Conservation (phyloP, 2,329 filamentous ascomycete genomes). For the Harringtonia lauricola region DNA sequence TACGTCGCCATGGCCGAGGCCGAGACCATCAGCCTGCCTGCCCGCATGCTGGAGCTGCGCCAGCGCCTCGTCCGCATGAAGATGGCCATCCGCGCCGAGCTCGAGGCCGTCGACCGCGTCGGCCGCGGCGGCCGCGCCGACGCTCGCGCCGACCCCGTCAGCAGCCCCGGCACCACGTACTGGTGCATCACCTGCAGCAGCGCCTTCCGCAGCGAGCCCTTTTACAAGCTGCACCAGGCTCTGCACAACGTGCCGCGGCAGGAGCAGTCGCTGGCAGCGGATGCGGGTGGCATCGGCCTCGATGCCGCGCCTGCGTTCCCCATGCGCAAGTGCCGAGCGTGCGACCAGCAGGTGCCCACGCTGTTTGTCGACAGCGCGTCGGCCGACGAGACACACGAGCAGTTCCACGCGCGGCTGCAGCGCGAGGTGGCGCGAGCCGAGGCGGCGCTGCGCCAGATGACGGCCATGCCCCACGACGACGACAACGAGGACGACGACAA, state of each 20-base stretch:
- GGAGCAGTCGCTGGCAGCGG: not conserved
- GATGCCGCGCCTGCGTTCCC: not conserved
- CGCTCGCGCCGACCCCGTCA: too few species aligned
- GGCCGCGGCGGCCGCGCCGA: not conserved
- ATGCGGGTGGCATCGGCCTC: too few species aligned
- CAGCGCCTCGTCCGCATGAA: constrained; percentile 34
- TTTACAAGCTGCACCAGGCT: constrained; percentile 9
- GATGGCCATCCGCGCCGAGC: constrained; percentile 55
- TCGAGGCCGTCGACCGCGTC: constrained; percentile 52
- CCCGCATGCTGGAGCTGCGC: constrained; percentile 16
- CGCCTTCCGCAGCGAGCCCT: constrained; percentile 8
- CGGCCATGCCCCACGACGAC: not conserved
- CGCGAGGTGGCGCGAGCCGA: constrained; percentile 1
- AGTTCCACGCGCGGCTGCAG: constrained; percentile 9
- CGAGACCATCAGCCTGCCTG: constrained; percentile 35
- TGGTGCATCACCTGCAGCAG: constrained; percentile 5
- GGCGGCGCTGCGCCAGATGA: not conserved
- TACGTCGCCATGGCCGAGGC: constrained; percentile 37
- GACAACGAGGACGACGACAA: not conserved
- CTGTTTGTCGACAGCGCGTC: constrained; percentile 3
- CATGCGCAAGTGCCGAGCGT: constrained; percentile 6
- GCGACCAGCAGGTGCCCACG: constrained; percentile 7
- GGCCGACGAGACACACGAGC: constrained; percentile 8
- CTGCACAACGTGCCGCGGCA: constrained; percentile 6
- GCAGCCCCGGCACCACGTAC: not conserved